Evolutionary conservation across 139 green algal genomes (phyloP).

Genomic region (Chlamydomonas schloesseri): DNA sequence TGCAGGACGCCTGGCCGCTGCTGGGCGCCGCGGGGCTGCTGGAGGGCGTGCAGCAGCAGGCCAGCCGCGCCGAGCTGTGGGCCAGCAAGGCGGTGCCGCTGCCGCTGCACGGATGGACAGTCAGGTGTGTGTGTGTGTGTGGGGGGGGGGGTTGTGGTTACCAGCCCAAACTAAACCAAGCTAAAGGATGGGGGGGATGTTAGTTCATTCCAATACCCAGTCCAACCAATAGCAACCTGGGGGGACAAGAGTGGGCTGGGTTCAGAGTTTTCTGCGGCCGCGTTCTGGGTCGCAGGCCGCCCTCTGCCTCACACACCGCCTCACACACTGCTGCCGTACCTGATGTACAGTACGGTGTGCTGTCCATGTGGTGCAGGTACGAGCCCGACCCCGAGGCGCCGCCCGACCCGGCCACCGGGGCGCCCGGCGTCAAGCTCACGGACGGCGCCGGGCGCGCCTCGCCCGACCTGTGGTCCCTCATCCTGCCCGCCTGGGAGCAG

Average conservation of each 20-base stretch:
- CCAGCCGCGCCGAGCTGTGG: constrained; percentile 16
- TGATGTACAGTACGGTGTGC: too few relatives aligned
- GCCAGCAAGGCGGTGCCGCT: background rate
- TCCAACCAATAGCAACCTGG: too few relatives aligned
- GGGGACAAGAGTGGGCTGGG: too few relatives aligned
- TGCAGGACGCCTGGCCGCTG: constrained; percentile 22
- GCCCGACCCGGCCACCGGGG: background rate
- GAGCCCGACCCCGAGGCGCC: background rate
- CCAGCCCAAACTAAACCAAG: too few relatives aligned
- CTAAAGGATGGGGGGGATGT: too few relatives aligned
- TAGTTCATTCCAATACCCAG: too few relatives aligned
- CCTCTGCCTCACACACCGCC: background rate
- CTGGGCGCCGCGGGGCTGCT: constrained; percentile 6
- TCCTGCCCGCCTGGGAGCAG: background rate
- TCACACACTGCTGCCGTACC: background rate
- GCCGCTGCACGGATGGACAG: background rate
- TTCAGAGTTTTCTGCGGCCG: too few relatives aligned
- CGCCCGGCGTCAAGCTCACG: background rate
- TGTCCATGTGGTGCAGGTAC: constrained; percentile 2
- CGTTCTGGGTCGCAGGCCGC: too few relatives aligned
- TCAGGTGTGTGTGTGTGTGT: background rate
- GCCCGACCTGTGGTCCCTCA: background rate
- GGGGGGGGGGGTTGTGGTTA: too few relatives aligned
- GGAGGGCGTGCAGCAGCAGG: background rate
- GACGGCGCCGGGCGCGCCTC: constrained; percentile 15